These are phyloP conservation scores for Chionographis japonica DNA, from an alignment of 106 monocot species.

Conservation along the genomic window DNA sequence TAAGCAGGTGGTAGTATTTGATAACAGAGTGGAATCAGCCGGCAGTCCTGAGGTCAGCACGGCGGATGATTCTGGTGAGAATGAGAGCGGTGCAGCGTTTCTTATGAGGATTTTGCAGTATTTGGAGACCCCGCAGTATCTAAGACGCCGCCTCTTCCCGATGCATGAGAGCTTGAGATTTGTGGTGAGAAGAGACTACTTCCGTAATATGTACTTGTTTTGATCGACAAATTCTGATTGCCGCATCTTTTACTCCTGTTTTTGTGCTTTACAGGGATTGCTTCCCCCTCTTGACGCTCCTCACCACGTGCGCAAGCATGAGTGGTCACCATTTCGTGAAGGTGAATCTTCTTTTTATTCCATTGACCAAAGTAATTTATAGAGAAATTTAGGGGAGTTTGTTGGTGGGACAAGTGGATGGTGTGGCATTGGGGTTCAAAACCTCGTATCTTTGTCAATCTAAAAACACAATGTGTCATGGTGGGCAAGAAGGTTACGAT, in stretches of 20 bases:
- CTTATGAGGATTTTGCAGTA: slow-evolving; percentile 71
- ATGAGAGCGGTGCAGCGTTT: slow-evolving; percentile 68
- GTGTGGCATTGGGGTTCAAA: too few species aligned
- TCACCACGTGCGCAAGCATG: slow-evolving; percentile 97
- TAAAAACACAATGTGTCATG: too few species aligned
- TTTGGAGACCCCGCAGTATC: slow-evolving; percentile 94
- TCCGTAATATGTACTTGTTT: background rate
- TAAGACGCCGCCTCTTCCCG: slow-evolving; percentile 72
- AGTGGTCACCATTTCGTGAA: slow-evolving; percentile 93
- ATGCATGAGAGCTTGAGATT: slow-evolving; percentile 73
- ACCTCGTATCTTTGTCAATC: too few species aligned
- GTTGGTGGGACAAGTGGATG: too few species aligned
- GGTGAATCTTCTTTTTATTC: slow-evolving; percentile 30
- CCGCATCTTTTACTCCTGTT: too few species aligned
- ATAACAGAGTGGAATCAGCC: slow-evolving; percentile 34
- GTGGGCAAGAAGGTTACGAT: background rate
- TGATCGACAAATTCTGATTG: too few species aligned
- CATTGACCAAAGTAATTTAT: background rate
- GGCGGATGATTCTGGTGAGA: slow-evolving; percentile 15
- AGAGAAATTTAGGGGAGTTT: too few species aligned
- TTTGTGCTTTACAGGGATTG: slow-evolving; percentile 53
- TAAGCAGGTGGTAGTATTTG: slow-evolving; percentile 83
- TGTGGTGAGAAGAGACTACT: slow-evolving; percentile 50
- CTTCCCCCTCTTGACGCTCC: slow-evolving; percentile 99
- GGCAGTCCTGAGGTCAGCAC: slow-evolving; percentile 18